phyloP scores from a whole-genome alignment of 2,329 filamentous ascomycete species.

The Aspergillus tanneri region DNA sequence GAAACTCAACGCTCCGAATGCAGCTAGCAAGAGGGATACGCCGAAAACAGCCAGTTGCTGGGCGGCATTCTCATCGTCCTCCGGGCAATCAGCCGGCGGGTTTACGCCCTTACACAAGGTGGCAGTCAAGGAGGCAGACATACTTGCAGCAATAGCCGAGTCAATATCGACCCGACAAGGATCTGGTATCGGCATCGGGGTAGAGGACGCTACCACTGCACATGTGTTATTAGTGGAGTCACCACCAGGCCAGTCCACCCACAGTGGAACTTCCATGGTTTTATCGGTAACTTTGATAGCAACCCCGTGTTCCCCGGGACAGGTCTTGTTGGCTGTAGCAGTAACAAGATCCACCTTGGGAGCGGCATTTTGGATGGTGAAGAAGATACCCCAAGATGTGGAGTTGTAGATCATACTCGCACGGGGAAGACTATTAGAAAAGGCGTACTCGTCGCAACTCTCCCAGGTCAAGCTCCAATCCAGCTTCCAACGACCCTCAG shows the following conservation, averaged over 20 bases:
- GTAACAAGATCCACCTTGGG: conserved; percentile 1
- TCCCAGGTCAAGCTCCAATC: not conserved
- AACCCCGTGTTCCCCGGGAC: not conserved
- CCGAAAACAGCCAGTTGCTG: not conserved
- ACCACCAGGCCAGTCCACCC: not conserved
- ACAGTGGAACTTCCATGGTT: not conserved
- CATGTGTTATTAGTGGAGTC: too few species aligned
- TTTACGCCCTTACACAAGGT: not conserved
- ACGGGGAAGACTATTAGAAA: not conserved
- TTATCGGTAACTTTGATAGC: not conserved
- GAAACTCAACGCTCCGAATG: conserved; percentile 1
- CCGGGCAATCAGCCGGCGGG: conserved; percentile 7
- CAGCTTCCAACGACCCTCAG: not conserved
- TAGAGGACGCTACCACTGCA: not conserved
- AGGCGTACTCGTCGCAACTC: conserved; percentile 3
- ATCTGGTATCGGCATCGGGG: not conserved
- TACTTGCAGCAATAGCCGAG: conserved; percentile 2
- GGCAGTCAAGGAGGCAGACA: not conserved
- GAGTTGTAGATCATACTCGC: not conserved
- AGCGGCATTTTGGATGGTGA: not conserved
- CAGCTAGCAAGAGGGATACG: not conserved
- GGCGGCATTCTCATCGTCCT: conserved; percentile 2
- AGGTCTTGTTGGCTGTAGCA: conserved; percentile 1
- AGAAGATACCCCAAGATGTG: not conserved
- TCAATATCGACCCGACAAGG: conserved; percentile 7